phyloP scores from a whole-genome alignment of 768 basidiomycete genomes.

The Hericium erinaceus region DNA sequence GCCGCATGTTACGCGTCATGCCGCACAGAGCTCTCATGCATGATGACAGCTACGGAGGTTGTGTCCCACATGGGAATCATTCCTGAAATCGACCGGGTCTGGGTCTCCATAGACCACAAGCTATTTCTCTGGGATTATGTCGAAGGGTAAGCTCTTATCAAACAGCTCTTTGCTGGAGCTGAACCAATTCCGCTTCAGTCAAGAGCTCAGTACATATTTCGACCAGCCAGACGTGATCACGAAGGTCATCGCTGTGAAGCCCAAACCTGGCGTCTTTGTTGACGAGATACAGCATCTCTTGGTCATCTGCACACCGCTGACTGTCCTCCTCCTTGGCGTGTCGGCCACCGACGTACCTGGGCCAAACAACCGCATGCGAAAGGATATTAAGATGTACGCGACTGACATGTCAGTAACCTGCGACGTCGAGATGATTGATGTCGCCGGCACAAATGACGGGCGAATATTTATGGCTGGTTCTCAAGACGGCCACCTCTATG shows the following conservation, averaged over 20 bases:
- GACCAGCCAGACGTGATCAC: constrained; percentile 88
- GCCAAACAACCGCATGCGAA: constrained; percentile 31
- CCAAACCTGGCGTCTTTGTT: constrained; percentile 81
- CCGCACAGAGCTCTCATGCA: constrained; percentile 11
- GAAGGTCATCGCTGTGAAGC: constrained; percentile 79
- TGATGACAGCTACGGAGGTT: constrained; percentile 46
- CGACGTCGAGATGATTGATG: constrained; percentile 80
- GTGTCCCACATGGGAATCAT: constrained; percentile 85
- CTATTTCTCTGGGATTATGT: constrained; percentile 95
- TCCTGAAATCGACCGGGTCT: constrained; percentile 88
- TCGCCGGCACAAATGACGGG: constrained; percentile 70
- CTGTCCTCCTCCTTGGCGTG: constrained; percentile 78
- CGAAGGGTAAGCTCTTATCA: constrained; percentile 59
- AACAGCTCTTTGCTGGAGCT: neutral
- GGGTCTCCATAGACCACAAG: constrained; percentile 92
- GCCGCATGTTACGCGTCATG: neutral
- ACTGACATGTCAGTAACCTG: constrained; percentile 75
- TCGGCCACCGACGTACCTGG: constrained; percentile 40
- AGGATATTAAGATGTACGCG: constrained; percentile 82
- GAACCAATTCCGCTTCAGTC: constrained; percentile 32
- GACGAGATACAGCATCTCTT: constrained; percentile 86
- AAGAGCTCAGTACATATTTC: constrained; percentile 85
- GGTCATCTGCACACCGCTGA: constrained; percentile 81
- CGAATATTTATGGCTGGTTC: constrained; percentile 86
- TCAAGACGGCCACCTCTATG: constrained; percentile 84